phyloP scores from a whole-genome alignment of 495 filamentous ascomycete species.

The Podospora tetraspora region DNA sequence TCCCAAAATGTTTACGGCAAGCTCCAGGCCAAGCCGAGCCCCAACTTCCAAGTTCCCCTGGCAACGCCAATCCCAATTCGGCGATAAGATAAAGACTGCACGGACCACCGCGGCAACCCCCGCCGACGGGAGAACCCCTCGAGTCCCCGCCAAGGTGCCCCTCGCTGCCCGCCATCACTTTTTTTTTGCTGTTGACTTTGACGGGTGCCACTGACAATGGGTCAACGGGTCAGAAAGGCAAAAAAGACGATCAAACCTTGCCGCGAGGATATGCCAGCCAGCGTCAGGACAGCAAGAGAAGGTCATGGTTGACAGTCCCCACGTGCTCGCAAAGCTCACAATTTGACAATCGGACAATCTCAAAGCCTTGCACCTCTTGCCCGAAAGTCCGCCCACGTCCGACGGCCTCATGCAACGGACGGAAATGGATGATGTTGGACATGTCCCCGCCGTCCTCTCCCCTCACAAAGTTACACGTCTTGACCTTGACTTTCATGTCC shows the following conservation, averaged over 20 bases:
- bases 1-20: slow-evolving; percentile 17
- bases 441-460: neutral
- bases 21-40: neutral
- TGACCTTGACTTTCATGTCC: neutral
- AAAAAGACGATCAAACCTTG: neutral
- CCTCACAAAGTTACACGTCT: neutral
- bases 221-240: too few species aligned
- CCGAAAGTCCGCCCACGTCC: neutral
- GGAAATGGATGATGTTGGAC: neutral
- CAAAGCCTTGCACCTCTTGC: neutral
- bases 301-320: neutral
- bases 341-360: neutral
- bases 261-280: neutral
- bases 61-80: slow-evolving; percentile 6
- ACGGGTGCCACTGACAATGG: neutral
- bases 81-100: slow-evolving; percentile 11
- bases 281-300: neutral
- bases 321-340: neutral
- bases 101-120: neutral
- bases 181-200: neutral
- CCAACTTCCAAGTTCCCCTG: slow-evolving; percentile 17
- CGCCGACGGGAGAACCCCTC: neutral
- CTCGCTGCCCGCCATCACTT: neutral
- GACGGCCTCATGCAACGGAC: neutral
- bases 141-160: neutral